Base-by-base conservation (phyloP, 768 basidiomycete genomes). In the Pluteus cervinus region DNA sequence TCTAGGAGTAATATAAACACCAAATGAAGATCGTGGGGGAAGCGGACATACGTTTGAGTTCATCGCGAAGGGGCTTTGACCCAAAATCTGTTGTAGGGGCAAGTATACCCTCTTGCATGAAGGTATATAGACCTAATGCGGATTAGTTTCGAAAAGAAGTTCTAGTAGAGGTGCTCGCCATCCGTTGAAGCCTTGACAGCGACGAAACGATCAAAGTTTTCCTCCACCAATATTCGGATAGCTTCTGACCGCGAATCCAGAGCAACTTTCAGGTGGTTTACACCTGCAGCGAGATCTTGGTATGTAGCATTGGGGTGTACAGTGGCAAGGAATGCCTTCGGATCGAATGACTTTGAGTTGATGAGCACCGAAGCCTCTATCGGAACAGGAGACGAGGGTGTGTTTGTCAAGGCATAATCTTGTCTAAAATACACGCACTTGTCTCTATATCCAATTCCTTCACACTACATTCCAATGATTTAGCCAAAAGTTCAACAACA, bases 121-220 rank as follows among this genome's bases (percentile, higher is more conserved):
- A 92, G 17, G 80, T 73, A 54, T 90, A 85, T 7, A 96, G 63
- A 4, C 86, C 93, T 98, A 50, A 8, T 33, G 7, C 53, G 37
- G 33, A 16, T 24, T 26, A 17, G 31, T 23, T 29, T 36, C 14
- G 18, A 15, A 23, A 29, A 37, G 14, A 34, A 39, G 12, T 21
- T 33, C 23, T 28, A 21, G 20, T 30, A 21, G 36, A 46, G 12
- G 26, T 18, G 39, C 65, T 37, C 57, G 92, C 93, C 86, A 60
- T 94, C 93, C n/a, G 88, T 94, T 7, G 86, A 87, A 7, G 89
- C 88, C 52, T 99, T 99, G 39, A 99, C 94, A 3, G 89, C 87
- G 12, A 98, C 94, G 52, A 98, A 99, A 9, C 91, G 74, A 62
- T 98, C 93, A 59, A 98, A 97, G 58, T 98, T 96, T 50, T 97